phyloP scores from a whole-genome alignment of 2,329 filamentous ascomycete genomes.

The Plenodomus tracheiphilus region DNA sequence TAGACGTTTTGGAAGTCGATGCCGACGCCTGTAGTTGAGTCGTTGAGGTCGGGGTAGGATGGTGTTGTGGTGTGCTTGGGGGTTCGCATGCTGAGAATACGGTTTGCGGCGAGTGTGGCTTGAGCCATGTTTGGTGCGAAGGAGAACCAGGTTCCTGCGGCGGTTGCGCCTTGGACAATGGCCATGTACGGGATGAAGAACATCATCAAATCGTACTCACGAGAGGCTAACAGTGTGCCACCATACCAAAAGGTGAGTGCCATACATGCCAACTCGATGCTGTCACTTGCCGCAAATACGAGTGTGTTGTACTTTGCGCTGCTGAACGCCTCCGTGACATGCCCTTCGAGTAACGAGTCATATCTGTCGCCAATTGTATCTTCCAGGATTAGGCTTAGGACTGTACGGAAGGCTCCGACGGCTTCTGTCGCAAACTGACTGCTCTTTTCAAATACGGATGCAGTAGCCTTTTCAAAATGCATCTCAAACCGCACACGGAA shows the following conservation, averaged over 20 bases:
- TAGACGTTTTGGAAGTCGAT: slow-evolving; percentile 93
- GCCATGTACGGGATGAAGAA: slow-evolving; percentile 60
- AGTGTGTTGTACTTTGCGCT: slow-evolving; percentile 66
- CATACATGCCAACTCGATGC: slow-evolving; percentile 64
- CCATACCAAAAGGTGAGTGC: slow-evolving; percentile 63
- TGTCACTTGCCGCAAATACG: slow-evolving; percentile 71
- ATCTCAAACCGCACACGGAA: slow-evolving; percentile 61
- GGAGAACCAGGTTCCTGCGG: slow-evolving; percentile 45
- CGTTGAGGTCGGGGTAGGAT: slow-evolving; percentile 13
- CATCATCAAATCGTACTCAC: slow-evolving; percentile 53
- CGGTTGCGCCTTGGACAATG: slow-evolving; percentile 50
- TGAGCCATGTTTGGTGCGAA: slow-evolving; percentile 53
- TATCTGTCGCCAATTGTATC: slow-evolving; percentile 67
- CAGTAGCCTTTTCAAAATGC: slow-evolving; percentile 71
- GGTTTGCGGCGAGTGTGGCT: slow-evolving; percentile 42
- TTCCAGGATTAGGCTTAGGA: slow-evolving; percentile 71
- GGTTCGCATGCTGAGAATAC: slow-evolving; percentile 41
- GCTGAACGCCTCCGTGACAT: slow-evolving; percentile 62
- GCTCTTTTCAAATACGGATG: slow-evolving; percentile 69
- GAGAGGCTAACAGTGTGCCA: slow-evolving; percentile 43
- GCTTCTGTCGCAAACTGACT: slow-evolving; percentile 76
- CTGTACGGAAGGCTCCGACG: slow-evolving; percentile 73
- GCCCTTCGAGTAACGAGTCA: slow-evolving; percentile 58
- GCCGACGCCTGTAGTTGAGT: slow-evolving; percentile 20
- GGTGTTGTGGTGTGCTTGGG: slow-evolving; percentile 7